phyloP scores from a whole-genome alignment of 352 stramenopile species.

The Vaucheria bursata region DNA sequence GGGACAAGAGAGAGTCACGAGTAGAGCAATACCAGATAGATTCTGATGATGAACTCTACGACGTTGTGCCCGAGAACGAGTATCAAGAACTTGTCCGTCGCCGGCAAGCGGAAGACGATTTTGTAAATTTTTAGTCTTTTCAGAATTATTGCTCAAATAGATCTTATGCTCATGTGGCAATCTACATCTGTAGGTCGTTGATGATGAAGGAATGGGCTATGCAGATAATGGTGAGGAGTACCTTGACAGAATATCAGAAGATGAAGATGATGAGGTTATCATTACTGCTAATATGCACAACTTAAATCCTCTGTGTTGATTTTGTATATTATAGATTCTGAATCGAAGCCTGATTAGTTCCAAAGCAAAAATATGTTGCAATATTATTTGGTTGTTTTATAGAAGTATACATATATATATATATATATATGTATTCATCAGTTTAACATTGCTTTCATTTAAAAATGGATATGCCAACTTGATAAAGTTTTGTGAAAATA shows the following conservation, averaged over 20 bases:
- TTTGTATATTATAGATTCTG: too few relatives aligned
- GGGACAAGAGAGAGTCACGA: slow-evolving; percentile 43
- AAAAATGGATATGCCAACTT: too few relatives aligned
- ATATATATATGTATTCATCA: too few relatives aligned
- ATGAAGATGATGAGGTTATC: slow-evolving; percentile 16
- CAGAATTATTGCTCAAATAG: background rate
- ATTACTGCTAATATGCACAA: slow-evolving; percentile 3
- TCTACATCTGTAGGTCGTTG: slow-evolving; percentile 54
- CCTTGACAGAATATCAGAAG: slow-evolving; percentile 23
- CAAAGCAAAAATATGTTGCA: too few relatives aligned
- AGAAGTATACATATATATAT: too few relatives aligned
- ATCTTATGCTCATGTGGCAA: slow-evolving; percentile 2
- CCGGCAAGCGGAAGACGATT: slow-evolving; percentile 51
- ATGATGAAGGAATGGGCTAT: slow-evolving; percentile 74
- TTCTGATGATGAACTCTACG: slow-evolving; percentile 56
- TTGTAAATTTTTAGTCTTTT: slow-evolving; percentile 24
- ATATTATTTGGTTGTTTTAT: too few relatives aligned
- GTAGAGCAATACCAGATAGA: slow-evolving; percentile 31
- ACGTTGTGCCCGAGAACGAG: slow-evolving; percentile 62
- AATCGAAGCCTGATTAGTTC: too few relatives aligned
- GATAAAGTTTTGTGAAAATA: too few relatives aligned
- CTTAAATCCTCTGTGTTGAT: too few relatives aligned
- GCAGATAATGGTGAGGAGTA: slow-evolving; percentile 72
- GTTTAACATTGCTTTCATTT: too few relatives aligned
- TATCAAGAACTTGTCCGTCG: slow-evolving; percentile 61